Evolutionary conservation across 1,139 yeast genomes (phyloP), one percentile per base, ranked within the genome.

Genomic region (Taphrina communis): DNA sequence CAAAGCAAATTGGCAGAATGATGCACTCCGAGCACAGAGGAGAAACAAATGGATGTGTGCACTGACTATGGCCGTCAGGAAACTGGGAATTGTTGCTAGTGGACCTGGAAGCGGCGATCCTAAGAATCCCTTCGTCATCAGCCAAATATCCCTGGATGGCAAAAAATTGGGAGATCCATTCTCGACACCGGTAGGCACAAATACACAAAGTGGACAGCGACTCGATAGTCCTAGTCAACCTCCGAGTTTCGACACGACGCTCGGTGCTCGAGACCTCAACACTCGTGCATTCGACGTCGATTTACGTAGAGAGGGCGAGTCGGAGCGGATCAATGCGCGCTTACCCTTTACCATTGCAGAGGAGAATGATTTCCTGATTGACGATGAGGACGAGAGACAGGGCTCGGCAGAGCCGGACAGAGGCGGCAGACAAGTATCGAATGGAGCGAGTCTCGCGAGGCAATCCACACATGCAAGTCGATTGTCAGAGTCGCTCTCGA

Each of bases 1-100:
- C 70, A 75, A 78, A 66, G 74, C 74, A 71, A 80, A 79, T 73
- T 75, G 75, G 71, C 77, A 78, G 19, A 82, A 80, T 69, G 75
- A 76, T 14, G 72, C 72, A 4, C 69, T 76, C 66, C 70, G 70
- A 19, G 44, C 51, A 5, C 66, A 58, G n/a, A 58, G 71, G 7
- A 66, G 71, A 39, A 72, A 72, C 69, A 71, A 66, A 52, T 66
- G 72, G 44, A 71, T 72, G 70, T 65, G 66, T 41, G 71, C 70
- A 9, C 55, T 72, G 36, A 52, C 67, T 8, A 44, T 63, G 36
- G 71, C 73, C 8, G 44, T 71, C 46, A 66, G 44, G 52, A 63
- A 67, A 38, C 67, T 69, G 1, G 67, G 61, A 5, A 44, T 72
- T 21, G 67, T 65, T 19, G 65, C 70, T 14, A 68, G 73, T 12